A percentile compares a stretch with the other conserved stretches of the same genome.
These are phyloP conservation scores for Asterochloris sp. DNA, from an alignment of 139 green algal genomes.

Conservation along the genomic window DNA sequence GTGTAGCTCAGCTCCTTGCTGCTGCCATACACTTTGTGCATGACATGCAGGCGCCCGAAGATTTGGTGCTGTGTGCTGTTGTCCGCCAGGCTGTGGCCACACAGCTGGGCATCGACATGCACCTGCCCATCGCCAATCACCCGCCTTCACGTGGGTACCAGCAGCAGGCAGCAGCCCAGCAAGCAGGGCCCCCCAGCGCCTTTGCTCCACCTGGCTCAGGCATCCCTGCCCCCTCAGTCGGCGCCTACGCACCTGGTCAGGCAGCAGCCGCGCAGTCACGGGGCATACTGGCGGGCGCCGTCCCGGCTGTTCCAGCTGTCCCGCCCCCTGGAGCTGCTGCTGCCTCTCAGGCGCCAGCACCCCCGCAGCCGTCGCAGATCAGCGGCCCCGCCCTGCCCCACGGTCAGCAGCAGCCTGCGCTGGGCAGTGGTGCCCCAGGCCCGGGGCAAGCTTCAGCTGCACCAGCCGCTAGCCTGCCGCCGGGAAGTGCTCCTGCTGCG, in stretches of 20 bases:
- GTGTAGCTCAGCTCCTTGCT: no score
- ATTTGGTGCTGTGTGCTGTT: slow-evolving; percentile 4
- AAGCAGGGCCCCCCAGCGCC: not conserved
- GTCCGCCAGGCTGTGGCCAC: not conserved
- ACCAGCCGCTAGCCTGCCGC: not conserved
- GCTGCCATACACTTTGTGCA: no score
- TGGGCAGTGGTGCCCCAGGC: not conserved
- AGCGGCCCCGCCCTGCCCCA: not conserved
- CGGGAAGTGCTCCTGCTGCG: not conserved
- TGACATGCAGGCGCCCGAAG: not conserved
- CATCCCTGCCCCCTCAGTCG: not conserved
- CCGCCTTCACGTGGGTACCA: not conserved
- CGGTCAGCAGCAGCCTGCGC: not conserved
- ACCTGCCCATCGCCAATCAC: not conserved
- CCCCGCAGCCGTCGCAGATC: not conserved
- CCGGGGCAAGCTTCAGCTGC: not conserved
- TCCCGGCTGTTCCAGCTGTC: not conserved
- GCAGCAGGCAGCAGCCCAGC: not conserved
- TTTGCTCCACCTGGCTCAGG: not conserved
- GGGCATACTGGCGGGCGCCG: no score
- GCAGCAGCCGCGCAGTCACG: not conserved
- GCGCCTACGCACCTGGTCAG: not conserved
- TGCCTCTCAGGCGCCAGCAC: not conserved
- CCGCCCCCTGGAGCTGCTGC: not conserved
- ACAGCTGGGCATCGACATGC: not conserved